A percentile compares a stretch with the other conserved stretches of the same genome.
Evolutionary conservation across 2,329 filamentous ascomycete species (phyloP).

Genomic region (Xylogone sp.): DNA sequence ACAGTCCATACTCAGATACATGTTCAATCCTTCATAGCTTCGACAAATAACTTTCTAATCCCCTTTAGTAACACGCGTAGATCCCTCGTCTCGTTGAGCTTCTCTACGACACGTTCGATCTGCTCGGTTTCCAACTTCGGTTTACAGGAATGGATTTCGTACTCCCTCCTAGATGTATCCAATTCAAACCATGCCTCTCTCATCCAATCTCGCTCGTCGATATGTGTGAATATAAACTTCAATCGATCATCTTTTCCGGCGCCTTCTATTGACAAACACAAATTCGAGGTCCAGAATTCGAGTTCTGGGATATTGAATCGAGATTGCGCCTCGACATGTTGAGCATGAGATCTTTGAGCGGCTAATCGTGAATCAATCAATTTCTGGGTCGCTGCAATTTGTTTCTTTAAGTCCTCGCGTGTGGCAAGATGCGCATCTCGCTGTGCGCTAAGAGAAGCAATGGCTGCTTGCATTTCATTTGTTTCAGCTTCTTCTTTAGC

Average conservation of each 20-base stretch:
- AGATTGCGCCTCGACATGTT: conserved; percentile 76
- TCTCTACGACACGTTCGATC: conserved; percentile 72
- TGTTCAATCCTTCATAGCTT: conserved; percentile 47
- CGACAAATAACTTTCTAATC: conserved; percentile 76
- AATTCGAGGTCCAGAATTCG: conserved; percentile 90
- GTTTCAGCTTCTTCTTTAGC: conserved; percentile 74
- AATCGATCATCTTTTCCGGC: conserved; percentile 79
- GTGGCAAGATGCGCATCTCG: conserved; percentile 56
- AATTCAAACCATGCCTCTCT: conserved; percentile 93
- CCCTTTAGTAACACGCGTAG: conserved; percentile 71
- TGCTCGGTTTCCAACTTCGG: conserved; percentile 79
- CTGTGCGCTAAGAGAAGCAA: conserved; percentile 54
- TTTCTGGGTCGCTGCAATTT: conserved; percentile 64
- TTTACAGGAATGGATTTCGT: conserved; percentile 75
- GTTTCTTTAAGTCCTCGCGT: conserved; percentile 53
- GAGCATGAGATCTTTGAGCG: conserved; percentile 68
- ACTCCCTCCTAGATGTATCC: conserved; percentile 75
- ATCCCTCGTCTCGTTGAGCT: conserved; percentile 77
- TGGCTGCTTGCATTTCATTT: conserved; percentile 66
- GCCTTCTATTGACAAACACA: conserved; percentile 87
- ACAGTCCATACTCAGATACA: neutral
- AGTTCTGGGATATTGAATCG: conserved; percentile 90
- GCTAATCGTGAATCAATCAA: conserved; percentile 66
- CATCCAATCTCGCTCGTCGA: conserved; percentile 85
- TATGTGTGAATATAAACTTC: conserved; percentile 84